Evolutionary conservation across 2,329 filamentous ascomycete genomes (phyloP).

Genomic region (Fusarium cyanostomum): DNA sequence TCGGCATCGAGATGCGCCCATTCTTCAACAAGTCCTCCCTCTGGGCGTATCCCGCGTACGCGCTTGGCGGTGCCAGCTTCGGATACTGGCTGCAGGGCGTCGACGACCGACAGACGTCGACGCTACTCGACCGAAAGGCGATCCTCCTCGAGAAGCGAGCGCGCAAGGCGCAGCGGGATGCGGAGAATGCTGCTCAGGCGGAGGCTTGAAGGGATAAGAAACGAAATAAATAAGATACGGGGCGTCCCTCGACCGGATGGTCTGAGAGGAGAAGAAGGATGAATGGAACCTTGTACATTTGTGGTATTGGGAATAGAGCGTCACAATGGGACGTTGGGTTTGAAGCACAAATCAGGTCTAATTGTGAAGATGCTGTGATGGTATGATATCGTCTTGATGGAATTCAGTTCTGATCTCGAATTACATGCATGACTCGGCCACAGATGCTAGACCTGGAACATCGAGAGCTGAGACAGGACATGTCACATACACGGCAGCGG

Average conservation of each 20-base stretch:
- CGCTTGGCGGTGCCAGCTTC: constrained; percentile 85
- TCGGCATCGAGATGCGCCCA: constrained; percentile 98
- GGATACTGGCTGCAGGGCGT: constrained; percentile 97
- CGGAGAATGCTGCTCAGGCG: constrained; percentile 29
- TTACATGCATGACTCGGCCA: not conserved
- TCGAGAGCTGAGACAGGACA: not conserved
- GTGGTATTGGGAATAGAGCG: constrained; percentile 38
- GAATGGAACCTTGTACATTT: constrained; percentile 39
- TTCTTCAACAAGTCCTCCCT: constrained; percentile 86
- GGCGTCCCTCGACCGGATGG: not conserved
- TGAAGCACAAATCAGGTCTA: constrained; percentile 22
- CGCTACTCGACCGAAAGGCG: constrained; percentile 81
- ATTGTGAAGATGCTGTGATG: constrained; percentile 18
- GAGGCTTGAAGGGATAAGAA: constrained; percentile 37
- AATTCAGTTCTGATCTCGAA: not conserved
- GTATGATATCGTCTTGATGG: not conserved
- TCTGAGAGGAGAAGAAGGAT: constrained; percentile 9
- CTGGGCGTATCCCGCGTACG: constrained; percentile 93
- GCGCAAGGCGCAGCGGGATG: constrained; percentile 62
- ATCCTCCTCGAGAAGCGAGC: constrained; percentile 88
- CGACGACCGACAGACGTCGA: constrained; percentile 80
- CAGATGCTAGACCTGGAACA: not conserved
- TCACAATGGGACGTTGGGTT: constrained; percentile 41
- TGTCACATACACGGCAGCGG: not conserved
- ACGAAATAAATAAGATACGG: too few species aligned